A percentile compares a stretch with the other conserved stretches of the same genome.
These are phyloP conservation scores for Plantago coronopus DNA, from an alignment of 305 asterid genomes.

Conservation along the genomic window DNA sequence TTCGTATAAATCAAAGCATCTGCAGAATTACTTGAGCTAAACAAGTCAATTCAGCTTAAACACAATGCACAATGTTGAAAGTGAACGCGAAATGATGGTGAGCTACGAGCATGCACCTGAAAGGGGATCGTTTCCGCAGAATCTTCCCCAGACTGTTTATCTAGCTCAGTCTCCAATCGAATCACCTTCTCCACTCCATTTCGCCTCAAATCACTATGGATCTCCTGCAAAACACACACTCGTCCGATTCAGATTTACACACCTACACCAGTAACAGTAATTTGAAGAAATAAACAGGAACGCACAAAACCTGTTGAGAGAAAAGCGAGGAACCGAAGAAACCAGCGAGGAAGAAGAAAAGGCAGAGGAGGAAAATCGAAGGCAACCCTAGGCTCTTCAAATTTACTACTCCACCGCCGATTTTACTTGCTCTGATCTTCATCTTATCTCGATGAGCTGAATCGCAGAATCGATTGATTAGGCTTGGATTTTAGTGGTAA, in stretches of 20 bases:
- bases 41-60: not conserved
- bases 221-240: conserved; percentile 38
- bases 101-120: conserved; percentile 48
- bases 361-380: conserved; percentile 64
- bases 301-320: conserved; percentile 67
- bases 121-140: conserved; percentile 58
- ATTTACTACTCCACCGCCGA: conserved; percentile 26
- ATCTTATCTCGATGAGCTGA: conserved; percentile 10
- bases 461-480: not conserved
- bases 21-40: not conserved
- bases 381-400: conserved; percentile 49
- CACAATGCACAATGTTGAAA: not conserved
- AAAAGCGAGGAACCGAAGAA: conserved; percentile 71
- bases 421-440: conserved; percentile 48
- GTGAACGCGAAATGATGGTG: no score
- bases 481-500: no score
- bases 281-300: conserved; percentile 3
- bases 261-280: conserved; percentile 10
- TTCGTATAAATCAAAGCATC: not conserved
- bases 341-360: conserved; percentile 82
- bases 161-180: conserved; percentile 45
- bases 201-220: conserved; percentile 34
- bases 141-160: conserved; percentile 64
- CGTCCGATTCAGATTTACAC: conserved; percentile 7
- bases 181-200: conserved; percentile 31